Conservation (phyloP, 129 eudicot species). For the Rutidosis leptorrhynchoides region DNA sequence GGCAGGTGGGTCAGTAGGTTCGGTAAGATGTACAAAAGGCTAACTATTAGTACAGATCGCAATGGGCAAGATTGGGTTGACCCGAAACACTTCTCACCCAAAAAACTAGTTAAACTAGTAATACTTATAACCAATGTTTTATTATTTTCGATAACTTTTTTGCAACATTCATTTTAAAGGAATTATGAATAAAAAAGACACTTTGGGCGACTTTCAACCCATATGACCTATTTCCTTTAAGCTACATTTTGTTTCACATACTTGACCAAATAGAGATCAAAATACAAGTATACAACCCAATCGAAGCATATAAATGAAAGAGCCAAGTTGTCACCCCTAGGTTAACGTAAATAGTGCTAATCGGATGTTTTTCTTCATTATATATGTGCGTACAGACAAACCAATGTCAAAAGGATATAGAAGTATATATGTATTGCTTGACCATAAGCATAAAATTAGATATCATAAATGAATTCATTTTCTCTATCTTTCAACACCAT, state of each 20-base stretch:
- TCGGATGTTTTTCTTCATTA: background rate
- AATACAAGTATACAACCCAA: background rate
- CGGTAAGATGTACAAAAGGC: background rate
- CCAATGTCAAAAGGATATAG: background rate
- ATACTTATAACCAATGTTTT: no score
- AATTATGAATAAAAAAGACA: background rate
- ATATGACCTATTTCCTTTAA: background rate
- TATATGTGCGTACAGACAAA: background rate
- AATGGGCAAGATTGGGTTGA: background rate
- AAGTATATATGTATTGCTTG: background rate
- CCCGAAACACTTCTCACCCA: background rate
- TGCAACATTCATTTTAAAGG: background rate
- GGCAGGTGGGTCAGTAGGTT: background rate
- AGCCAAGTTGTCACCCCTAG: background rate
- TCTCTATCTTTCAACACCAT: background rate
- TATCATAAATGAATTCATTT: background rate
- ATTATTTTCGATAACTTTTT: no score
- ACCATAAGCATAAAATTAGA: background rate
- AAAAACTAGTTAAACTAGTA: no score
- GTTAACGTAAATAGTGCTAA: background rate
- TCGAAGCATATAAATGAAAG: background rate
- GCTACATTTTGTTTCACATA: background rate
- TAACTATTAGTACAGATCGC: background rate
- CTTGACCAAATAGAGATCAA: background rate
- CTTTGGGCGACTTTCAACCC: no score